Percentiles rank a stretch among this genome's conserved stretches.
Evolutionary conservation across 371 early-diverging fungal genomes (phyloP).

Genomic region (Apophysomyces elegans): DNA sequence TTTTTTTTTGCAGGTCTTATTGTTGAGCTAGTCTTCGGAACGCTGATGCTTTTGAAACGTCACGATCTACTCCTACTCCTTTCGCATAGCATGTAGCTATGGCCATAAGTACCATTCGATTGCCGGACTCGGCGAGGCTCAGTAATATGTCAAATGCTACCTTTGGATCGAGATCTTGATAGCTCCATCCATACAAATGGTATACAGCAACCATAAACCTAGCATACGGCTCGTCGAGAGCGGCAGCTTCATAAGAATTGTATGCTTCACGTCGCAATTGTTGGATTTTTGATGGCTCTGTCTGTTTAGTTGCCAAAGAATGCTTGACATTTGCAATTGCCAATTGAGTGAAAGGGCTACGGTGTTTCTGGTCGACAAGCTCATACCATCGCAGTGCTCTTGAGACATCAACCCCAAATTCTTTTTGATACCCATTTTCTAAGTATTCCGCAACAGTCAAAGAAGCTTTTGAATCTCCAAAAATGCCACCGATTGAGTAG

Average conservation of each 20-base stretch:
- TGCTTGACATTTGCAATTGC: constrained; percentile 30
- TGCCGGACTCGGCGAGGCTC: constrained; percentile 19
- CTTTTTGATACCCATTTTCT: neutral
- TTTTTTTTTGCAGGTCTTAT: too few relatives aligned
- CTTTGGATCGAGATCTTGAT: constrained; percentile 12
- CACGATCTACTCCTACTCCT: constrained; percentile 23
- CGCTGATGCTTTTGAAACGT: constrained; percentile 17
- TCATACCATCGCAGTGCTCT: constrained; percentile 16
- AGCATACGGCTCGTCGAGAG: constrained; percentile 11
- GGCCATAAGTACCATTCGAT: constrained; percentile 14
- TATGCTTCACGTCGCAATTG: constrained; percentile 21
- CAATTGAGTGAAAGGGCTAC: neutral
- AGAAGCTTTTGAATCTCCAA: neutral
- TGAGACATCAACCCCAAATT: neutral
- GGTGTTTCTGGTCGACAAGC: neutral
- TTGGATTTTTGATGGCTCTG: neutral
- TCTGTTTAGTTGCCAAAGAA: constrained; percentile 6
- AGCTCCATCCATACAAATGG: constrained; percentile 30
- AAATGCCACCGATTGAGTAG: neutral
- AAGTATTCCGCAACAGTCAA: constrained; percentile 22
- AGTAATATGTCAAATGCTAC: constrained; percentile 20
- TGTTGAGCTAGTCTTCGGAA: neutral
- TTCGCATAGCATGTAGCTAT: constrained; percentile 31
- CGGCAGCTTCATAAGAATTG: constrained; percentile 16
- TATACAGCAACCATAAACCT: constrained; percentile 32